Percentiles rank a stretch among this genome's conserved stretches.
These are phyloP conservation scores for Nepenthes mirabilis DNA, from an alignment of 148 eudicot genomes.

Conservation along the genomic window DNA sequence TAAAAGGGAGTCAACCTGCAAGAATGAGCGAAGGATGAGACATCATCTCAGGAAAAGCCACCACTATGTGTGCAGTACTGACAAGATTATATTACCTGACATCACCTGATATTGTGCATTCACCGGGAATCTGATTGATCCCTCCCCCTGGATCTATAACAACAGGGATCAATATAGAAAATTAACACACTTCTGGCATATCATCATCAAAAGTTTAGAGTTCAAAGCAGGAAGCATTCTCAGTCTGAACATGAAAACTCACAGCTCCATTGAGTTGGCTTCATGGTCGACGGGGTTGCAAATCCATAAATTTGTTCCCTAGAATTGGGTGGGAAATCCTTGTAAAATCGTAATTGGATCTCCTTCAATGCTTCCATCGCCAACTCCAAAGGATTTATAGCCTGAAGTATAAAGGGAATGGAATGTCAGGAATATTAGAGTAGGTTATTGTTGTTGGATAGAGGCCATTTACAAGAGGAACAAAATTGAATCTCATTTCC, in stretches of 20 bases:
- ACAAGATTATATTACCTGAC: constrained; percentile 47
- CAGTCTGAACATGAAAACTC: constrained; percentile 19
- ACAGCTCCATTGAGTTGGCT: constrained; percentile 99
- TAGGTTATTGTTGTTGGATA: not conserved
- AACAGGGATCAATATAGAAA: constrained; percentile 5
- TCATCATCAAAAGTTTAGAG: constrained; percentile 1
- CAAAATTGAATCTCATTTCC: not conserved
- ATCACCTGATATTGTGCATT: constrained; percentile 82
- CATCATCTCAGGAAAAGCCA: not conserved
- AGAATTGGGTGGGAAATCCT: constrained; percentile 78
- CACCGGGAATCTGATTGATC: constrained; percentile 81
- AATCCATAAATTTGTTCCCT: constrained; percentile 72
- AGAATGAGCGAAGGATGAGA: constrained; percentile 7
- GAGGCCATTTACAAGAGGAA: not conserved
- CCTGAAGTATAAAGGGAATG: constrained; percentile 26
- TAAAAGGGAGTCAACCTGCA: constrained; percentile 98
- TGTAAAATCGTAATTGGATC: constrained; percentile 72
- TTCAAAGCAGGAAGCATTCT: not conserved
- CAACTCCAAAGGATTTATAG: constrained; percentile 83
- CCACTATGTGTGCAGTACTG: not conserved
- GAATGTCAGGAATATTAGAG: not conserved
- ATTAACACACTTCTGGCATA: constrained; percentile 2
- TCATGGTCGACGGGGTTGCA: constrained; percentile 98
- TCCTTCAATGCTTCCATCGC: constrained; percentile 91
- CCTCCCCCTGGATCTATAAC: constrained; percentile 93